These are phyloP conservation scores for Alternaria ventricosa DNA, from an alignment of 2,329 filamentous ascomycete genomes.

Conservation along the genomic window DNA sequence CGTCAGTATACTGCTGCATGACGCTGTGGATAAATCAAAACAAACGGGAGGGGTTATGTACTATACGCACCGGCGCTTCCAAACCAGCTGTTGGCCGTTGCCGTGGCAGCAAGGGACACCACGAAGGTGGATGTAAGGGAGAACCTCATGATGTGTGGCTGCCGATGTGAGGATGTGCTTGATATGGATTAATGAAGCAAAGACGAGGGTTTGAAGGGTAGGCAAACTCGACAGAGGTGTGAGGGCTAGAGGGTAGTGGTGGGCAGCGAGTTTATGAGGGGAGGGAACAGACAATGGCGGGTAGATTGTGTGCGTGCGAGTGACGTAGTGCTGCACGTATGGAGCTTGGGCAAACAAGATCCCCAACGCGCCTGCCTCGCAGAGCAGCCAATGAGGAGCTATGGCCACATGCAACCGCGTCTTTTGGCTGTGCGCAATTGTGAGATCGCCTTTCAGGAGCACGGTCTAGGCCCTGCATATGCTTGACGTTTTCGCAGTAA, in stretches of 20 bases:
- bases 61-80: slow-evolving; percentile 75
- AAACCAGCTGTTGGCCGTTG: slow-evolving; percentile 82
- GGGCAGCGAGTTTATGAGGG: slow-evolving; percentile 33
- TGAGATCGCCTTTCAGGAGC: slow-evolving; percentile 25
- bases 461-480: slow-evolving; percentile 7
- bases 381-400: slow-evolving; percentile 30
- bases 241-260: slow-evolving; percentile 17
- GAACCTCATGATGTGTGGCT: slow-evolving; percentile 72
- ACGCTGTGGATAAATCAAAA: not conserved
- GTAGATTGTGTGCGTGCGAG: slow-evolving; percentile 19
- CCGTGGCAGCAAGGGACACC: slow-evolving; percentile 74
- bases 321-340: slow-evolving; percentile 43
- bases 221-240: slow-evolving; percentile 13
- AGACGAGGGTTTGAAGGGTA: slow-evolving; percentile 9
- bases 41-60: slow-evolving; percentile 19
- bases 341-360: slow-evolving; percentile 26
- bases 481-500: not conserved
- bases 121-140: slow-evolving; percentile 71
- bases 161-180: slow-evolving; percentile 12
- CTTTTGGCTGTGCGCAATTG: slow-evolving; percentile 27
- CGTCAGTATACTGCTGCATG: slow-evolving; percentile 26
- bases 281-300: slow-evolving; percentile 33
- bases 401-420: slow-evolving; percentile 18
- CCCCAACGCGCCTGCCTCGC: slow-evolving; percentile 24
- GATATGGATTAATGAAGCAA: slow-evolving; percentile 31